These are phyloP conservation scores for Quercus lobata DNA, from an alignment of 331 rosid species.

Conservation along the genomic window DNA sequence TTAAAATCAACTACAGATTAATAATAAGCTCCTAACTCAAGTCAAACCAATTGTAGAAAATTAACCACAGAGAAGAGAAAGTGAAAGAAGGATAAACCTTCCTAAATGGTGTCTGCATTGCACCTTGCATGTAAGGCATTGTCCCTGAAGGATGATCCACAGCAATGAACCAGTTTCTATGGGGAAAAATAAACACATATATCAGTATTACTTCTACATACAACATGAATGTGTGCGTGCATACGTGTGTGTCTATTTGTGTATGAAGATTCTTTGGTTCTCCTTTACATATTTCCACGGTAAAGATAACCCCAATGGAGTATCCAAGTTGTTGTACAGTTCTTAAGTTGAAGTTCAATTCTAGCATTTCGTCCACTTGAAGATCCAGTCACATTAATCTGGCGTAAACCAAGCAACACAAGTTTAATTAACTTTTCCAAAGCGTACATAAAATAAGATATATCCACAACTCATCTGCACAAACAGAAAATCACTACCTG, in stretches of 20 bases:
- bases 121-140: conserved; percentile 18
- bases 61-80: not conserved
- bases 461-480: not conserved
- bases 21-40: not conserved
- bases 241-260: no score
- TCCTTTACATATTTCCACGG: conserved; percentile 16
- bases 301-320: conserved; percentile 34
- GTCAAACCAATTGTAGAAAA: not conserved
- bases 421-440: not conserved
- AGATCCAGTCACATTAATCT: conserved; percentile 26
- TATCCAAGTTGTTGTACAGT: conserved; percentile 21
- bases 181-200: not conserved
- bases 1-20: not conserved
- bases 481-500: conserved; percentile 1
- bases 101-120: conserved; percentile 31
- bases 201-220: not conserved
- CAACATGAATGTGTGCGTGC: not conserved
- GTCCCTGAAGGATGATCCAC: conserved; percentile 19
- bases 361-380: conserved; percentile 14
- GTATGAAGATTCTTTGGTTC: not conserved
- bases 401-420: not conserved
- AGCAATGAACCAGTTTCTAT: conserved; percentile 29
- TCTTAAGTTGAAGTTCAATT: conserved; percentile 26
- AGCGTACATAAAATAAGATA: not conserved
- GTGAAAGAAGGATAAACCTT: conserved; percentile 14